Percentiles rank a stretch among this genome's conserved stretches.
Evolutionary conservation across 2,329 filamentous ascomycete genomes (phyloP).

Genomic region (Pyrenophora tritici-repentis): DNA sequence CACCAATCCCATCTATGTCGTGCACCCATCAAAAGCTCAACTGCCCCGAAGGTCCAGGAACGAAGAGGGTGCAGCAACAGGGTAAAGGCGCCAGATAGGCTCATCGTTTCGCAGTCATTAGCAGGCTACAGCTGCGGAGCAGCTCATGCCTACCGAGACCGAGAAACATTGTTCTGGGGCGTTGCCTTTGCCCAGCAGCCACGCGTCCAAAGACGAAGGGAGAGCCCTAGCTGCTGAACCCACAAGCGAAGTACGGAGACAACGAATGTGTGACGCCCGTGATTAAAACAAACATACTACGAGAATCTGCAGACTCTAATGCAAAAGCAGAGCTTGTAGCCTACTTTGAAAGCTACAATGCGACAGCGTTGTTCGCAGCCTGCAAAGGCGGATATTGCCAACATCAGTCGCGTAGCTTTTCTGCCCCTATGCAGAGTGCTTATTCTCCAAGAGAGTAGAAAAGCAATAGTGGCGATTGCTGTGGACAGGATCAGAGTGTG

Average conservation of each 20-base stretch:
- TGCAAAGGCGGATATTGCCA: background rate
- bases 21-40: constrained; percentile 31
- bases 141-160: constrained; percentile 8
- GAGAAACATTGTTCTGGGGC: constrained; percentile 35
- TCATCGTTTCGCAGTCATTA: constrained; percentile 22
- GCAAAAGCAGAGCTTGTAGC: background rate
- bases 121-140: constrained; percentile 20
- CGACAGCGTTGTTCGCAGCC: background rate
- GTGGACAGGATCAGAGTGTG: background rate
- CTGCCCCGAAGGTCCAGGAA: constrained; percentile 18
- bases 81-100: constrained; percentile 41
- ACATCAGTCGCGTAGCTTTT: background rate
- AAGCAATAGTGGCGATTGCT: background rate
- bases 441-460: no score
- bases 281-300: background rate
- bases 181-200: constrained; percentile 46
- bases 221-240: constrained; percentile 36
- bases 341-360: background rate
- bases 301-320: background rate
- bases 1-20: constrained; percentile 34
- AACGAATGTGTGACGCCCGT: constrained; percentile 30
- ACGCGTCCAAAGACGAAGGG: constrained; percentile 31
- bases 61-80: constrained; percentile 31
- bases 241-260: constrained; percentile 35
- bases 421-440: background rate